Base-by-base conservation (phyloP, 1,139 yeast species). In the Debaryomyces subglobosus region DNA sequence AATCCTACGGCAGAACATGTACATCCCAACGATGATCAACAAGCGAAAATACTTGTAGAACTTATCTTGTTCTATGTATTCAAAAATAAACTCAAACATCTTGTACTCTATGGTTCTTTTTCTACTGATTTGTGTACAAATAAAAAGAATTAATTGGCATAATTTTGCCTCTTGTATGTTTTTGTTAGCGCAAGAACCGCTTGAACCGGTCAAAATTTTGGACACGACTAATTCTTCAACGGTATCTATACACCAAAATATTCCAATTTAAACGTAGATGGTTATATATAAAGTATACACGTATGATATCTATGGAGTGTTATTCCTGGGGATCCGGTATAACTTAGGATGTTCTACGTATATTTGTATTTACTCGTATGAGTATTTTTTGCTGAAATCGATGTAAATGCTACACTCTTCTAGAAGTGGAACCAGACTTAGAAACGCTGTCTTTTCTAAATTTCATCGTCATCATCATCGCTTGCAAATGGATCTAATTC, bases 401-500 rank as follows among this genome's bases (percentile, higher is more conserved):
- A 30, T 12, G 13, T 9, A 13, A 16, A 32, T 7, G 35, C 8
- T 8, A 16, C 34, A 30, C 18, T 9, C 16, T 32, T 32, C 16
- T 10, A 32, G 30, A 27, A 27, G 4, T 9, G 20, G 35, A 32
- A 32, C 20, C 20, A 15, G 12, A 18, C 12, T 3, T 16, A 15
- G 20, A 8, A 34, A 16, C 12, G 10, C 18, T 20, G 1, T 35
- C 6, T n/a, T n/a, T 10, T 12, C 45, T 43, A 49, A 15, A 48
- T 30, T 39, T 49, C 52, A n/a, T 43, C 53, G 16, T 61, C 64
- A 35, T 74, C 78, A 33, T 74, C 79, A 43, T 69, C 76, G 43
- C 71, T 71, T 18, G 58, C 73, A 53, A 77, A 75, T 12, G 74
- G 71, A 46, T 68, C 72, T 36, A 69, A 51, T 49, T 75, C 79